Base-by-base conservation (phyloP, 2,329 filamentous ascomycete species). In the Fusarium sp. region DNA sequence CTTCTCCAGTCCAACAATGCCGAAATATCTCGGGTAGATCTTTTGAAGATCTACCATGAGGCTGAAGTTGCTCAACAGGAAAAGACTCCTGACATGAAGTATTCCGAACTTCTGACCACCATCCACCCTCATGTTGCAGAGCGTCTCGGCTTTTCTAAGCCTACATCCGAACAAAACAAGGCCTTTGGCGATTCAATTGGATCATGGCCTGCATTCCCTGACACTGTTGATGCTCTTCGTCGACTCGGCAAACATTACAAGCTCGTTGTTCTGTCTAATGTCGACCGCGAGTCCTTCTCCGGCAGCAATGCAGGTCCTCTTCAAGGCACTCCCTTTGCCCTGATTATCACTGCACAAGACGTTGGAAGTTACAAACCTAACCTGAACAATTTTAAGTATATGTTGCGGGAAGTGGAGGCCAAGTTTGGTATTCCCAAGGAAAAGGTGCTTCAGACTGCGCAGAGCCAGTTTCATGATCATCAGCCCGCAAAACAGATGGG, bases 321-420 rank as follows among this genome's bases (percentile, higher is more conserved):
- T 4, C 74, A 84, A 41, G 84, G 84, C 3, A 82, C 87, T 29
- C 73, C 83, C 3, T 86, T 93, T 75, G 90, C 92, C 73, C 84
- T 87, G 7, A 82, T 93, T 41, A 86, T 91, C 76, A 93, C 91
- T 1, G 92, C 92, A 1, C 84, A 94, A 78, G 90, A 93, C 44
- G 87, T 94, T 33, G 91, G 92, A 0, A 87, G 85, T 19, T 94
- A 94, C 78, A 94, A 94, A 81, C 92, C 92, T 0, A 85, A 90
- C 72, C 76, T 83, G 35, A 81, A 83, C 57, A 93, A 94, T 70
- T 94, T 94, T 65, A 84, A 89, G 62, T 89, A 90, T 77, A 84
- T 94, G 84, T 78, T 93, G 9, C 79, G 82, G 16, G 82, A 87
- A 52, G 86, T 89, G 4, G 67, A 86, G 75, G 76, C 81, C 3